Percentiles rank a stretch among this genome's conserved stretches.
These are phyloP conservation scores for Eimeria necatrix DNA, from an alignment of 169 alveolate species.

Conservation along the genomic window DNA sequence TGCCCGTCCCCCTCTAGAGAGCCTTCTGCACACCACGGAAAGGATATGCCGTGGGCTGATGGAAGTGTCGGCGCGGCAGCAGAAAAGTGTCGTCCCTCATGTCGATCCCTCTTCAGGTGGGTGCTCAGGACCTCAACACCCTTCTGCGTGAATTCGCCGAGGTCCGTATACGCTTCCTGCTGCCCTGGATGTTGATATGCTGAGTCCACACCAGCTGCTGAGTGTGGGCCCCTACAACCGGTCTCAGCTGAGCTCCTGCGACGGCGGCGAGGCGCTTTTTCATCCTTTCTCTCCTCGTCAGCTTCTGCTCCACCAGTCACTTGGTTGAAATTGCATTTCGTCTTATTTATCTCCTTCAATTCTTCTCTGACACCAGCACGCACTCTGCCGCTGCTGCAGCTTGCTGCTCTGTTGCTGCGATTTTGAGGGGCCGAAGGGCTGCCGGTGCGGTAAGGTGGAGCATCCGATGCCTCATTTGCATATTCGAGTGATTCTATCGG, in stretches of 20 bases:
- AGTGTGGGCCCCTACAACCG: background rate
- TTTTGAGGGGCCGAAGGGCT: background rate
- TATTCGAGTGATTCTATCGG: background rate
- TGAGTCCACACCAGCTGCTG: background rate
- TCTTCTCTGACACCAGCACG: background rate
- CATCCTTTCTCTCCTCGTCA: background rate
- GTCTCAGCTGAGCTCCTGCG: background rate
- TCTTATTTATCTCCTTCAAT: background rate
- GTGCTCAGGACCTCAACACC: too few species aligned
- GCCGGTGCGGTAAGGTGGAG: background rate
- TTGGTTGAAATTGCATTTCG: background rate
- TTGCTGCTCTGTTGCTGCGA: background rate
- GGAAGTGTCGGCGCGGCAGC: too few species aligned
- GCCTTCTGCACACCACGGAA: too few species aligned
- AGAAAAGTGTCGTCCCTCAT: too few species aligned
- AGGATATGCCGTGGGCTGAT: too few species aligned
- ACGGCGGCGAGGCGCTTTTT: background rate
- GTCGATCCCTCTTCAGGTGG: too few species aligned
- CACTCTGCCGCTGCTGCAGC: slow-evolving; percentile 39
- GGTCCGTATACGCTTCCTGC: too few species aligned
- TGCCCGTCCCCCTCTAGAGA: too few species aligned
- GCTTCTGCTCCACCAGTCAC: too few species aligned
- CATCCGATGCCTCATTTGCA: background rate
- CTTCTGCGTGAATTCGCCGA: too few species aligned
- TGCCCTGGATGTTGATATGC: background rate